phyloP scores from a whole-genome alignment of 371 early-diverging fungal genomes.

The Circinella umbellata region DNA sequence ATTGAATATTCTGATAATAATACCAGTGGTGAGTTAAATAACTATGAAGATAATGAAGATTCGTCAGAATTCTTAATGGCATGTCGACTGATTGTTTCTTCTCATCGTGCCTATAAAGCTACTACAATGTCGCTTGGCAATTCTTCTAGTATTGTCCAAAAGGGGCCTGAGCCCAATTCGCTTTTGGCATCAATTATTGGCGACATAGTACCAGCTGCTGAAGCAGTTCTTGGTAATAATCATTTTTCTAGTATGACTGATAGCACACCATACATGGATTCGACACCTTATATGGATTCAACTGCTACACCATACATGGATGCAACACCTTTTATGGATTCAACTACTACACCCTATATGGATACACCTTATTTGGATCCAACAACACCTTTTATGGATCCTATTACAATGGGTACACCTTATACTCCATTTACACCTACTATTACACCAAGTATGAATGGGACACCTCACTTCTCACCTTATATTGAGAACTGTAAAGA shows the following conservation, averaged over 20 bases:
- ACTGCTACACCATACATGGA: slow-evolving; percentile 35
- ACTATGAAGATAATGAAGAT: background rate
- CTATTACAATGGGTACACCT: slow-evolving; percentile 22
- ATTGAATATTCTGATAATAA: slow-evolving; percentile 1
- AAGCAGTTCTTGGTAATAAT: slow-evolving; percentile 26
- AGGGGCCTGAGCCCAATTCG: background rate
- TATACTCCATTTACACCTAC: slow-evolving; percentile 26
- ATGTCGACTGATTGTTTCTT: slow-evolving; percentile 23
- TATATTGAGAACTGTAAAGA: slow-evolving; percentile 25
- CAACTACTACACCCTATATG: slow-evolving; percentile 33
- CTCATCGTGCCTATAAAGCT: slow-evolving; percentile 23
- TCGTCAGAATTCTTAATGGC: slow-evolving; percentile 21
- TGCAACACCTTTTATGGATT: slow-evolving; percentile 11
- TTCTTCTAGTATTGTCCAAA: slow-evolving; percentile 5
- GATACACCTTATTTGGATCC: slow-evolving; percentile 41
- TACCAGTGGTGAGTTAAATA: slow-evolving; percentile 23
- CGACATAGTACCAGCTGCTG: slow-evolving; percentile 29
- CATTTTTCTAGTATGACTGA: slow-evolving; percentile 33
- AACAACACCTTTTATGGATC: slow-evolving; percentile 38
- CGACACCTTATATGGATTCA: slow-evolving; percentile 12
- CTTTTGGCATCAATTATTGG: slow-evolving; percentile 24
- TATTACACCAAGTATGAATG: slow-evolving; percentile 39
- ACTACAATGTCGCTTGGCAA: slow-evolving; percentile 18
- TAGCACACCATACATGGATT: slow-evolving; percentile 28
- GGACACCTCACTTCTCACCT: slow-evolving; percentile 30